Conservation (phyloP, 805 yeast genomes). For the Ogataea nitratoaversa region DNA sequence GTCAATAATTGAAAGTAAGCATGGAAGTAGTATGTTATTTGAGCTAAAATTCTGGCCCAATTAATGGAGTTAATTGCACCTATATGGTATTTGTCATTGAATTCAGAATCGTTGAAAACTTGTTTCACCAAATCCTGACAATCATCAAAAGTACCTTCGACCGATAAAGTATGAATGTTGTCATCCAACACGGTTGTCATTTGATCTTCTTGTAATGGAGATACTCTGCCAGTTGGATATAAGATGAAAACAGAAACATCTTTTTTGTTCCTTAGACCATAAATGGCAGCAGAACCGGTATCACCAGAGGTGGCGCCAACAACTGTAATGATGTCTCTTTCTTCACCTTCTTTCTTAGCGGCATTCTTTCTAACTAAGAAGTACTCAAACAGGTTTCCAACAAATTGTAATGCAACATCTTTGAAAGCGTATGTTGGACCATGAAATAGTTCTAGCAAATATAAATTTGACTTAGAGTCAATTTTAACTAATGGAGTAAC, state of each 20-base stretch:
- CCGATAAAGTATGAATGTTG: slow-evolving; percentile 92
- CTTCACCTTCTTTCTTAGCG: slow-evolving; percentile 38
- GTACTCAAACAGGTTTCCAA: slow-evolving; percentile 94
- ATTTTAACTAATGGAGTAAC: slow-evolving; percentile 74
- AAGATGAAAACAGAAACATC: slow-evolving; percentile 96
- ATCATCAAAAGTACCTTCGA: slow-evolving; percentile 95
- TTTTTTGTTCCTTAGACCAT: slow-evolving; percentile 94
- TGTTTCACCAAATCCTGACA: slow-evolving; percentile 96
- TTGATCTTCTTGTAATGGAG: slow-evolving; percentile 97
- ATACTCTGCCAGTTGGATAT: slow-evolving; percentile 95
- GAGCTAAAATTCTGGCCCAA: slow-evolving; percentile 99
- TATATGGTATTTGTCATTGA: slow-evolving; percentile 84
- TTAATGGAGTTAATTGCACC: slow-evolving; percentile 98
- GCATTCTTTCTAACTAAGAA: slow-evolving; percentile 76
- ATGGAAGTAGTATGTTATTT: slow-evolving; percentile 93
- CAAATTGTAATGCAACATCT: slow-evolving; percentile 97
- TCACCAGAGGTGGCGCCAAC: slow-evolving; percentile 99
- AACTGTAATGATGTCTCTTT: slow-evolving; percentile 82
- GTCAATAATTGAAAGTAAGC: slow-evolving; percentile 74
- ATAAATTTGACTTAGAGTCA: slow-evolving; percentile 55
- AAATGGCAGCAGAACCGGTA: slow-evolving; percentile 98
- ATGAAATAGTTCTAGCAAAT: slow-evolving; percentile 89
- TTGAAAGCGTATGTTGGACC: slow-evolving; percentile 99
- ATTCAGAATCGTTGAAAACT: slow-evolving; percentile 83
- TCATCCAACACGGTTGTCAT: slow-evolving; percentile 94